Base-by-base conservation (phyloP, 1,284 basidiomycete species). In the Apiotrichum gamsii region DNA sequence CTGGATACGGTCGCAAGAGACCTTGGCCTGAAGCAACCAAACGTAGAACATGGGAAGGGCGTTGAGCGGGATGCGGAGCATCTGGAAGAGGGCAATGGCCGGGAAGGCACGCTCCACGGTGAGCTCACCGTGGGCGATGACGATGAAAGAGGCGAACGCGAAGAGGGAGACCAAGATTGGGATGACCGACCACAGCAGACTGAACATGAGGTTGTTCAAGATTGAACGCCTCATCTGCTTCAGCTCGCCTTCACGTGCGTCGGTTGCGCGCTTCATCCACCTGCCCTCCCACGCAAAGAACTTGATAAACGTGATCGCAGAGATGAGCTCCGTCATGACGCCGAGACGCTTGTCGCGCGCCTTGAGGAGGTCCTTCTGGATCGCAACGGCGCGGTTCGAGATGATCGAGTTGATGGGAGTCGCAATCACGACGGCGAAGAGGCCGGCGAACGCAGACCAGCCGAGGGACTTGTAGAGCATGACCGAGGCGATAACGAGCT, bases 391-490 rank as follows among this genome's bases (percentile, higher is more conserved):
- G 4, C 85, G 77, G 48, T 65, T 67, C 19, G 68, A 68, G 37
- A 71, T 49, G 39, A 58, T 58, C 2, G 65, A 64, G 58, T 72
- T 72, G 30, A 70, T 53, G 0, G 90, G 89, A 75, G 83, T 83
- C 14, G 82, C 82, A 14, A 84, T 67, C 14, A 84, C 51, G 5
- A 93, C 73, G n/a, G 87, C 77, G n/a, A 83, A 52, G 54, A 93
- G 83, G 6, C 91, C 91, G 2, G 85, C 82, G 54, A 95, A 88
- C 0, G 88, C 87, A 6, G 86, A 85, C 69, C 79, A 77, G 0
- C 90, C 90, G 5, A 94, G 80, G 13, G 31, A 85, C 83, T 83
- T 80, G 72, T 90, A 94, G 15, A 93, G 76, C 74, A 91, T 88
- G 3, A 77, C 47, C 1, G 77, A 76, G 2, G 84, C 89, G 36